A percentile compares a stretch with the other conserved stretches of the same genome.
phyloP scores from a whole-genome alignment of 2,329 filamentous ascomycete species.

The Colletotrichum sp. region DNA sequence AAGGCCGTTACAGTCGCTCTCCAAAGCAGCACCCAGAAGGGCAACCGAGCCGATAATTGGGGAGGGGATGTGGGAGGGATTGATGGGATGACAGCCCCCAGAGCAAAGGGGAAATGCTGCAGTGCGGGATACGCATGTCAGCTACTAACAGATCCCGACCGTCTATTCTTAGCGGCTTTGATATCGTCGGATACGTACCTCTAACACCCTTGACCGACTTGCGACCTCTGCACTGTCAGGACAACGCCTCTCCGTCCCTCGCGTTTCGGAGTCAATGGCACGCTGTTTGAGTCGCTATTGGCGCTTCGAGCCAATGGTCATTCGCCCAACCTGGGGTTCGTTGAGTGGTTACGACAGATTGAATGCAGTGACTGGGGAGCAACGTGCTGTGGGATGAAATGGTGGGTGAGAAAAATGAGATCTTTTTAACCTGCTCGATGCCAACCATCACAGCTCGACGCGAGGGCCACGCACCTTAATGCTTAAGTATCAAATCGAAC shows the following conservation, averaged over 20 bases:
- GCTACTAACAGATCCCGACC: neutral
- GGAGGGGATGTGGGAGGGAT: neutral
- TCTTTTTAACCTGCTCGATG: neutral
- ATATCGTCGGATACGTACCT: conserved; percentile 2
- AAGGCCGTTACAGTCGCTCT: neutral
- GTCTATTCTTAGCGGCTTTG: conserved; percentile 12
- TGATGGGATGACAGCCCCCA: conserved; percentile 10
- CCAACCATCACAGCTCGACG: neutral
- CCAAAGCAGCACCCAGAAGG: neutral
- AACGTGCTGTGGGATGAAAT: neutral
- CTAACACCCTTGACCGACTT: neutral
- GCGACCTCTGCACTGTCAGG: conserved; percentile 3
- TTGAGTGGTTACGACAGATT: neutral
- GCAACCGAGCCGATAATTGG: conserved; percentile 2
- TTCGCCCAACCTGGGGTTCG: neutral
- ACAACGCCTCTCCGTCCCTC: neutral
- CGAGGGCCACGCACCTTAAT: neutral
- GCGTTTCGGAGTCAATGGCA: conserved; percentile 13
- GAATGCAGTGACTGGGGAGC: neutral
- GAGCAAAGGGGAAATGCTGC: neutral
- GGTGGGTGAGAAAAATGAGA: neutral
- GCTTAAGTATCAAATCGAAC: neutral
- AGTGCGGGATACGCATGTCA: neutral
- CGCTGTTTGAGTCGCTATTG: neutral
- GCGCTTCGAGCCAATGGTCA: neutral